Percentiles rank a stretch among this genome's conserved stretches.
Conservation (phyloP, 2,329 filamentous ascomycete genomes). For the Xylaria sp. region DNA sequence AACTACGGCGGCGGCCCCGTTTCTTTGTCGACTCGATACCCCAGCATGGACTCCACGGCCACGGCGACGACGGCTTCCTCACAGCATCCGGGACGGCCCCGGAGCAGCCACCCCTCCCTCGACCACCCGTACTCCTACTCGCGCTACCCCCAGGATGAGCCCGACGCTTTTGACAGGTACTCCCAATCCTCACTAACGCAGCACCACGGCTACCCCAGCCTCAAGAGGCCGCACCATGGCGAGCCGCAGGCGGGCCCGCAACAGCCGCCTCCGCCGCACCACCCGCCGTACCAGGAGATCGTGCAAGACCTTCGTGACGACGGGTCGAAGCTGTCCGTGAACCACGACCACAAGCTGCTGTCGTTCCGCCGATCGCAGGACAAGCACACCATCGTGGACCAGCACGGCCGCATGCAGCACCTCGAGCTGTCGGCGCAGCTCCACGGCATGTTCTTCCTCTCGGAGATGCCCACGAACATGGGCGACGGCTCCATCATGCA, state of each 20-base stretch:
- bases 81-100: conserved; percentile 42
- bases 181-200: conserved; percentile 43
- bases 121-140: conserved; percentile 50
- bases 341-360: conserved; percentile 56
- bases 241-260: conserved; percentile 14
- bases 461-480: conserved; percentile 65
- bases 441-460: conserved; percentile 85
- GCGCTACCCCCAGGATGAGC: conserved; percentile 51
- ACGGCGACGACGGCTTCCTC: conserved; percentile 42
- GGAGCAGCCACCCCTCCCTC: conserved; percentile 45
- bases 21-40: conserved; percentile 48
- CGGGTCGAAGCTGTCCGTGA: conserved; percentile 50
- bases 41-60: conserved; percentile 45
- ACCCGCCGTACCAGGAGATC: conserved; percentile 54
- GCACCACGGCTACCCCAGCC: conserved; percentile 49
- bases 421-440: conserved; percentile 67
- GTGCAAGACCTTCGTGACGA: conserved; percentile 57
- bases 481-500: conserved; percentile 55
- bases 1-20: conserved; percentile 50
- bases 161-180: conserved; percentile 50
- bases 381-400: conserved; percentile 56
- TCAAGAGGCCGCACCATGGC: conserved; percentile 49
- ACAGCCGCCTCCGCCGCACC: conserved; percentile 23
- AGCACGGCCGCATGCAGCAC: conserved; percentile 54
- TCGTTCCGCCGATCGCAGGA: conserved; percentile 54